Percentiles rank a stretch among this genome's conserved stretches.
phyloP scores from a whole-genome alignment of 1,284 basidiomycete species.

The Cryptococcus sp. region DNA sequence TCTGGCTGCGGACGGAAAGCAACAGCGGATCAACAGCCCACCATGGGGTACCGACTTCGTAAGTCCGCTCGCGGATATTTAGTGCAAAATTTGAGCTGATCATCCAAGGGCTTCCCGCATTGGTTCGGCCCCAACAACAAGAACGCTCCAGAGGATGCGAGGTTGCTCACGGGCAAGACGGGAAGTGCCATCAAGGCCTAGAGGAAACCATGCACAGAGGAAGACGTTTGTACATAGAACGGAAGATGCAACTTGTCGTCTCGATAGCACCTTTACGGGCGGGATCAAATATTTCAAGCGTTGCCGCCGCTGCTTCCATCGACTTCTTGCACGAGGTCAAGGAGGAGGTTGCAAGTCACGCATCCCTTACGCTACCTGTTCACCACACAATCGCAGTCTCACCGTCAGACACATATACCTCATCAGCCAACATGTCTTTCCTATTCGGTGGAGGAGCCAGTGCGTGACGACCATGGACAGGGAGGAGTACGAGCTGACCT shows the following conservation, averaged over 20 bases:
- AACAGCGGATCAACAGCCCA: constrained; percentile 49
- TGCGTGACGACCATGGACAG: constrained; percentile 9
- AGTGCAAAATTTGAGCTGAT: not conserved
- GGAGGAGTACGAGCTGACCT: not conserved
- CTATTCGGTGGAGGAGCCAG: constrained; percentile 24
- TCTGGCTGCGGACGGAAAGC: constrained; percentile 61
- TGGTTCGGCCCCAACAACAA: constrained; percentile 43
- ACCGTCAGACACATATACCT: too few species aligned
- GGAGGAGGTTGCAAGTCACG: too few species aligned
- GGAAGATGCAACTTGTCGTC: too few species aligned
- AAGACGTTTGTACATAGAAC: too few species aligned
- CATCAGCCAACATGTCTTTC: constrained; percentile 21
- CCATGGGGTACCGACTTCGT: constrained; percentile 42
- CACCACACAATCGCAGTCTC: too few species aligned
- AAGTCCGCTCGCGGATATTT: constrained; percentile 1
- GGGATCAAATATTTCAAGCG: too few species aligned
- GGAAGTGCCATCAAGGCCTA: not conserved
- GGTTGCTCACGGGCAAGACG: constrained; percentile 26
- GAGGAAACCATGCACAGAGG: too few species aligned
- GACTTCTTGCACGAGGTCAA: too few species aligned
- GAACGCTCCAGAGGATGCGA: constrained; percentile 38
- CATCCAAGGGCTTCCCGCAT: constrained; percentile 28
- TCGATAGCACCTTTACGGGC: too few species aligned
- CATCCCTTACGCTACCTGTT: too few species aligned
- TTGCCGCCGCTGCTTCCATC: too few species aligned